A percentile compares a stretch with the other conserved stretches of the same genome.
Evolutionary conservation across 2,329 filamentous ascomycete species (phyloP).

Genomic region (Sphaerostilbella broomeana): DNA sequence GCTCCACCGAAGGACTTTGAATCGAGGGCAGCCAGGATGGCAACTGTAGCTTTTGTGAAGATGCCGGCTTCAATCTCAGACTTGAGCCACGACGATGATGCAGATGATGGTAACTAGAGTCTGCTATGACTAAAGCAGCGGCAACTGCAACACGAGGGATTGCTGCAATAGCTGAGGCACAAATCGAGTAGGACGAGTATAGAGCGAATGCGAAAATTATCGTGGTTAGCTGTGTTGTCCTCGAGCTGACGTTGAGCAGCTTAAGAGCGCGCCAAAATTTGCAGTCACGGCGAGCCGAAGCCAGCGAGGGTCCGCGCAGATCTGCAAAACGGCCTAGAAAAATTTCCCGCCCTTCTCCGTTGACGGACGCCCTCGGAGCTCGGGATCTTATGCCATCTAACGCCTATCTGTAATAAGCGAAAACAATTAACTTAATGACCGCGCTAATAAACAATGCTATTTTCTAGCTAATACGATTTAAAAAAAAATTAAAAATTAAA

Average conservation of each 20-base stretch:
- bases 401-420: no score
- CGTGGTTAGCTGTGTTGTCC: not conserved
- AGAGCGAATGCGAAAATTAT: not conserved
- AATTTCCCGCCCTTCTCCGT: slow-evolving; percentile 31
- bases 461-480: no score
- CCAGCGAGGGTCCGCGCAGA: slow-evolving; percentile 6
- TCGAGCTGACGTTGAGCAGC: not conserved
- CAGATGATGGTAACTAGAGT: slow-evolving; percentile 2
- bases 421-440: not conserved
- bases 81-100: slow-evolving; percentile 5
- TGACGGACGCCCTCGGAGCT: slow-evolving; percentile 34
- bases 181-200: slow-evolving; percentile 1
- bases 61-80: not conserved
- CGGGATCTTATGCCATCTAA: no score
- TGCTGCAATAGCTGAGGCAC: slow-evolving; percentile 7
- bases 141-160: not conserved
- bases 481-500: no score
- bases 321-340: slow-evolving; percentile 21
- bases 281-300: slow-evolving; percentile 6
- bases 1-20: slow-evolving; percentile 55
- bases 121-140: not conserved
- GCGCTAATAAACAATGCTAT: no score
- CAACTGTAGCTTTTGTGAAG: slow-evolving; percentile 23
- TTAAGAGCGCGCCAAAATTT: not conserved
- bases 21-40: slow-evolving; percentile 58